A percentile compares a stretch with the other conserved stretches of the same genome.
phyloP scores from a whole-genome alignment of 371 early-diverging fungal genomes.

The Sporodiniella umbellata region DNA sequence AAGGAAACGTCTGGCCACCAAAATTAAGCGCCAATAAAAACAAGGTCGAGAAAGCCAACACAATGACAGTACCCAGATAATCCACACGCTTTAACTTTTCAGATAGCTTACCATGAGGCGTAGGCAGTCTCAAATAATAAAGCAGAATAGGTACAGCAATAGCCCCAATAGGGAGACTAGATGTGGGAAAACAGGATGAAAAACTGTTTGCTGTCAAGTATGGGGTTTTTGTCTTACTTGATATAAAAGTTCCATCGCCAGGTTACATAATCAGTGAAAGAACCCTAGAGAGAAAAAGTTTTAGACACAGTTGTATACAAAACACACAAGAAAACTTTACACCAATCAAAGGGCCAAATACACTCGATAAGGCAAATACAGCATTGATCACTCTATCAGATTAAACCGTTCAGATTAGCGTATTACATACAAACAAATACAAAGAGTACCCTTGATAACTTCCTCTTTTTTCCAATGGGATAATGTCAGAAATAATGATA shows the following conservation, averaged over 20 bases:
- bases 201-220: too few species aligned
- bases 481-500: slow-evolving; percentile 63
- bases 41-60: slow-evolving; percentile 34
- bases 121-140: slow-evolving; percentile 27
- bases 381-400: slow-evolving; percentile 41
- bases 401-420: too few species aligned
- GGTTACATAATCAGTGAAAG: slow-evolving; percentile 33
- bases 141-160: slow-evolving; percentile 31
- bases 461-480: slow-evolving; percentile 51
- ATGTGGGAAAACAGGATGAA: background rate
- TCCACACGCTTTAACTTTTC: slow-evolving; percentile 41
- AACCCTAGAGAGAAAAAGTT: slow-evolving; percentile 19
- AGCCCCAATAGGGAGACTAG: slow-evolving; percentile 36
- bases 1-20: slow-evolving; percentile 53
- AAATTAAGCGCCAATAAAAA: slow-evolving; percentile 48
- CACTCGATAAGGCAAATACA: slow-evolving; percentile 39
- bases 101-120: slow-evolving; percentile 24
- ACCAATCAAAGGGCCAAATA: slow-evolving; percentile 43
- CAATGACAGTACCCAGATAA: slow-evolving; percentile 48
- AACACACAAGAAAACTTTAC: too few species aligned
- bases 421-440: slow-evolving; percentile 6
- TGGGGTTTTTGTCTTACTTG: slow-evolving; percentile 25
- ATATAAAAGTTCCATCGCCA: slow-evolving; percentile 52
- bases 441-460: slow-evolving; percentile 47
- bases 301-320: background rate